phyloP scores from a whole-genome alignment of 2,329 filamentous ascomycete species.

The Penicillium sp. region DNA sequence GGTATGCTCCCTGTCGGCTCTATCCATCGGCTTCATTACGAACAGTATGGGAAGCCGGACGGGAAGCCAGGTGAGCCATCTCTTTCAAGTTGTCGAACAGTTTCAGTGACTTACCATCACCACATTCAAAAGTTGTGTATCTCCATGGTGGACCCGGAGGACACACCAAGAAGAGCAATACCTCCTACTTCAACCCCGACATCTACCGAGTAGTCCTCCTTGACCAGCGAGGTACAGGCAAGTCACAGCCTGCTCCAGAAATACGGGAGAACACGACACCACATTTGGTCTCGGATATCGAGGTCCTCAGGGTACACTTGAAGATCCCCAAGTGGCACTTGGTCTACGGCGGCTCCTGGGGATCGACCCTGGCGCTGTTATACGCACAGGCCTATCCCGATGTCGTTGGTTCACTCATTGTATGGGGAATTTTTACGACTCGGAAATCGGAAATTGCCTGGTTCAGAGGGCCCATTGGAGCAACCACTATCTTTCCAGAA shows the following conservation, averaged over 20 bases:
- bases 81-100: neutral
- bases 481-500: conserved; percentile 43
- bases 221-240: conserved; percentile 51
- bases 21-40: conserved; percentile 41
- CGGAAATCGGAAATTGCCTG: conserved; percentile 39
- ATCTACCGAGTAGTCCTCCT: conserved; percentile 50
- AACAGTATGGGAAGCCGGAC: conserved; percentile 41
- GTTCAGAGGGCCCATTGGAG: conserved; percentile 30
- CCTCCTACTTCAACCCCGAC: conserved; percentile 47
- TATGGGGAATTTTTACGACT: conserved; percentile 47
- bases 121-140: conserved; percentile 36
- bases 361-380: conserved; percentile 47
- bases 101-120: no score
- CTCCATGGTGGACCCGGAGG: conserved; percentile 51
- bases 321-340: conserved; percentile 46
- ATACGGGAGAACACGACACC: conserved; percentile 50
- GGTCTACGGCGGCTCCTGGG: conserved; percentile 54
- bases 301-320: conserved; percentile 45
- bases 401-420: conserved; percentile 40
- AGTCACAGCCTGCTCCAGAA: conserved; percentile 45
- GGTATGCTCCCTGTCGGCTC: conserved; percentile 36
- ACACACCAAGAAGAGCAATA: conserved; percentile 36
- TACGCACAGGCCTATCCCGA: conserved; percentile 49
- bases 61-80: conserved; percentile 39
- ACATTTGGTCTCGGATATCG: conserved; percentile 49